Evolutionary conservation across 345 rosid species (phyloP).

Genomic region (Eutrema heterophyllum): DNA sequence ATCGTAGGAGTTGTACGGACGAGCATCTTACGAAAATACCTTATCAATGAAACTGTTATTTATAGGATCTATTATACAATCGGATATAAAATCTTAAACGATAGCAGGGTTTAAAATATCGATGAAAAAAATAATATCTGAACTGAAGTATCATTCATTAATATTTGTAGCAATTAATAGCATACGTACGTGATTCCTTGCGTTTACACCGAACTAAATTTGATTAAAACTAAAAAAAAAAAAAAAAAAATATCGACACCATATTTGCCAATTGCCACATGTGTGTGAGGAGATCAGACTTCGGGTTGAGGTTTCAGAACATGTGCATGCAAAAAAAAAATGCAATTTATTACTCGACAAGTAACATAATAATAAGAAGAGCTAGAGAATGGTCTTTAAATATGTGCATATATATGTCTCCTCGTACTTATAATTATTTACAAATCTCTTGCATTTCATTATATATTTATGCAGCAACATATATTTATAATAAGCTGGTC

Average conservation of each 20-base stretch:
- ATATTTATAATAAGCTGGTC: slow-evolving; percentile 12
- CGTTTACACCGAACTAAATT: not conserved
- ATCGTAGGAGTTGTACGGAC: not conserved
- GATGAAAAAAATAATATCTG: not conserved
- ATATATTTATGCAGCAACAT: not conserved
- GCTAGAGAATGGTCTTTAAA: not conserved
- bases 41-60: not conserved
- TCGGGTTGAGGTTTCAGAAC: not conserved
- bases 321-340: not conserved
- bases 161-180: not conserved
- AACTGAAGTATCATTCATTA: not conserved
- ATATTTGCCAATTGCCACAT: slow-evolving; percentile 1
- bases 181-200: not conserved
- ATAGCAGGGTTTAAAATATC: not conserved
- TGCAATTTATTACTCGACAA: not conserved
- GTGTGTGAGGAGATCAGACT: not conserved
- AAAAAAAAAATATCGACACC: not conserved
- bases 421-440: slow-evolving; percentile 13
- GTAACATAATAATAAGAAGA: not conserved
- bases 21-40: not conserved
- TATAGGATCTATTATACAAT: not conserved
- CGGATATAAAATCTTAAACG: not conserved
- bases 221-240: not conserved
- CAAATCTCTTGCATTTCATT: not conserved
- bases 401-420: slow-evolving; percentile 14